Base-by-base conservation (phyloP, 1,284 basidiomycete genomes). In the Ustilago sp. region DNA sequence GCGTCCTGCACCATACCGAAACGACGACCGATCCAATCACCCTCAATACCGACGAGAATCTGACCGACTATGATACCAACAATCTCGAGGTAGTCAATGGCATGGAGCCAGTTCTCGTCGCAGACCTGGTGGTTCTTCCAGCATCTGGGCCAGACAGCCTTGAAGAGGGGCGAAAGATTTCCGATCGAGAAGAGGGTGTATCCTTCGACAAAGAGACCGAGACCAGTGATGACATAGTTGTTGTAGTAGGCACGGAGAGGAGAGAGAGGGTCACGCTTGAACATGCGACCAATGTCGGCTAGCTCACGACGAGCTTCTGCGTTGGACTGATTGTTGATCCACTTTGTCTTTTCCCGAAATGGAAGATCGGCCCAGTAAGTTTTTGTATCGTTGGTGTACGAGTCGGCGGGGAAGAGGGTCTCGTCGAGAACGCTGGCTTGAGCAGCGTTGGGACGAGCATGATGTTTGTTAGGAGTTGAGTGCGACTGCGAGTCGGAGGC, bases 1-100 rank as follows among this genome's bases (percentile, higher is more conserved):
- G 87, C 87, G 63, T 87, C 87, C 70, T 86, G 86, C 17, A 86
- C 85, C 79, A 89, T 85, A 74, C 88, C 88, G 67, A 88, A 88
- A 73, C 86, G 86, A 63, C 89, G 86, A 43, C 89, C 89, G 68
- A 90, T 88, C 88, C 88, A 90, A 79, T 90, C 89, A 60, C 88
- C 89, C 80, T 90, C 89, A 79, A 89, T 81, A 59, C 89, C 89
- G 76, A 90, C 89, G 58, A 86, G 79, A 67, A 89, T 86, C 82
- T 90, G 89, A 59, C 89, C 89, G 56, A 87, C 80, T 59, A 90
- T 89, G 83, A 89, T 89, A 83, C 88, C 89, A 64, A 87, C 80
- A 62, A 88, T 88, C 74, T 88, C 87, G 61, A 88, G 87, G 79
- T 88, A 88, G 55, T 87, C 86, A 63, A 86, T 80, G 35, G 88